phyloP scores from a whole-genome alignment of 441 rosid species.

The Raphanus hybrid region DNA sequence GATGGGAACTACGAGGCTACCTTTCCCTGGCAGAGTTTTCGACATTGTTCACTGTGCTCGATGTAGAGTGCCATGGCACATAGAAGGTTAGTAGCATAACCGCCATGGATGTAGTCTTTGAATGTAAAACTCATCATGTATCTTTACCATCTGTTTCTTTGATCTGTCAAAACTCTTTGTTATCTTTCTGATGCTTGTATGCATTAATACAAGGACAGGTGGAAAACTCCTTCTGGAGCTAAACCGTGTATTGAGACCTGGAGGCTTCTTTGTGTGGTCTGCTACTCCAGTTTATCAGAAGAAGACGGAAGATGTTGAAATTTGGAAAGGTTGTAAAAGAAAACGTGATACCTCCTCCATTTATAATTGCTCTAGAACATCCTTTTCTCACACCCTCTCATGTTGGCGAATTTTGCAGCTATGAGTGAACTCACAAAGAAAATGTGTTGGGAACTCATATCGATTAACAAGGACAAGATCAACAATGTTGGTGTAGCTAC shows the following conservation, averaged over 20 bases:
- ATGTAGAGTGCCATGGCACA: slow-evolving; percentile 99
- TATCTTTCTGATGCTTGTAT: slow-evolving; percentile 18
- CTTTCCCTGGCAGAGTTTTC: slow-evolving; percentile 87
- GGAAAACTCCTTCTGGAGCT: slow-evolving; percentile 95
- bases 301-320: slow-evolving; percentile 69
- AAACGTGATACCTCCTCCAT: slow-evolving; percentile 4
- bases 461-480: slow-evolving; percentile 63
- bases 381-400: slow-evolving; percentile 26
- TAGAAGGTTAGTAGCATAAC: slow-evolving; percentile 66
- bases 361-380: slow-evolving; percentile 30
- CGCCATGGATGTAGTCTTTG: neutral
- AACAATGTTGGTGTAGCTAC: slow-evolving; percentile 79
- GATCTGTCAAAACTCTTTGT: neutral
- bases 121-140: neutral
- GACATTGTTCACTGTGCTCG: slow-evolving; percentile 97
- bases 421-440: slow-evolving; percentile 68
- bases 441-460: slow-evolving; percentile 89
- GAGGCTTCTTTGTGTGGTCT: slow-evolving; percentile 98
- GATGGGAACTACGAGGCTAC: slow-evolving; percentile 95
- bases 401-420: slow-evolving; percentile 57
- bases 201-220: slow-evolving; percentile 52
- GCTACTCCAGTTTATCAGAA: slow-evolving; percentile 98
- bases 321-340: slow-evolving; percentile 73
- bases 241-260: slow-evolving; percentile 88
- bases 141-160: slow-evolving; percentile 1